phyloP scores from a whole-genome alignment of 192 early-diverging fungal genomes.

The Coemansia erecta region DNA sequence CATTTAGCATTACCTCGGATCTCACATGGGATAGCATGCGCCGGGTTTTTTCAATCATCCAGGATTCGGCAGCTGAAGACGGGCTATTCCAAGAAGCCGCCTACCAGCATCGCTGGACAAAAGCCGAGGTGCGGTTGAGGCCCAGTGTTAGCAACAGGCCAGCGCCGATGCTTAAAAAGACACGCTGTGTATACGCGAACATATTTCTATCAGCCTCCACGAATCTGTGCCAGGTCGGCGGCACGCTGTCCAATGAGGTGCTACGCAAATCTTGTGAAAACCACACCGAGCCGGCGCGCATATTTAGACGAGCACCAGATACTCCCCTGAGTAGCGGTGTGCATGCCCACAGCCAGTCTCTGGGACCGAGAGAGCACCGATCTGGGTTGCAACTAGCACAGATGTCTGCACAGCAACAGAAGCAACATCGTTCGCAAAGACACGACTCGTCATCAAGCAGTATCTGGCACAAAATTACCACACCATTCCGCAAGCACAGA shows the following conservation, averaged over 20 bases:
- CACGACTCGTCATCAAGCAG: background rate
- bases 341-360: background rate
- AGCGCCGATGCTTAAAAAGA: conserved; percentile 15
- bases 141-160: conserved; percentile 5
- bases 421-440: background rate
- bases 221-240: conserved; percentile 20
- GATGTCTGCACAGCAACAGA: background rate
- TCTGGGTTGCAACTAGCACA: background rate
- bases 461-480: conserved; percentile 3
- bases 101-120: conserved; percentile 8
- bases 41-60: conserved; percentile 18
- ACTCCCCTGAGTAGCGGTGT: background rate
- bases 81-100: conserved; percentile 6
- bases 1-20: conserved; percentile 38
- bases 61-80: conserved; percentile 14
- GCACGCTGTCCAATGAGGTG: conserved; percentile 7
- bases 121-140: conserved; percentile 3
- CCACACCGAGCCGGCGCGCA: conserved; percentile 13
- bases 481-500: conserved; percentile 4
- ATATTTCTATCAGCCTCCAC: conserved; percentile 14
- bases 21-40: conserved; percentile 37
- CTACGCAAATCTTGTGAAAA: conserved; percentile 2
- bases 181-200: conserved; percentile 14
- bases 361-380: background rate
- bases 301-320: conserved; percentile 9